A percentile compares a stretch with the other conserved stretches of the same genome.
phyloP scores from a whole-genome alignment of 495 filamentous ascomycete genomes.

The Talaromyces proteolyticus region DNA sequence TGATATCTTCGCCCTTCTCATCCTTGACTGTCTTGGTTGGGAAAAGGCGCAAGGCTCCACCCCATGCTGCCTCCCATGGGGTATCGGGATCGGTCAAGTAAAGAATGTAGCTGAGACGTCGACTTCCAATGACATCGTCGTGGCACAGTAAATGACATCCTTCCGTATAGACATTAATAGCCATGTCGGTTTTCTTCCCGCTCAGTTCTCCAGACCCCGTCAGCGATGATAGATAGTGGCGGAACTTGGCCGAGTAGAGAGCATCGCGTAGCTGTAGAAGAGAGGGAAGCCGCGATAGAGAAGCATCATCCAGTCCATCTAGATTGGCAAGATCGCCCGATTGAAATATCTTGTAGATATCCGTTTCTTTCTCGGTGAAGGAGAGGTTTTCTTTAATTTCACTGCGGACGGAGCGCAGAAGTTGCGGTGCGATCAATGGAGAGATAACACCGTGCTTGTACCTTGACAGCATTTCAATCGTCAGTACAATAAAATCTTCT shows the following conservation, averaged over 20 bases:
- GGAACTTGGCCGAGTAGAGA: constrained; percentile 84
- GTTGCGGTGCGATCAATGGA: constrained; percentile 64
- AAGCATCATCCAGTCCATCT: constrained; percentile 80
- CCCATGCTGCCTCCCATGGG: constrained; percentile 91
- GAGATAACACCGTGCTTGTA: constrained; percentile 92
- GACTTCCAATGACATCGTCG: constrained; percentile 95
- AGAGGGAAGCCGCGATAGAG: constrained; percentile 75
- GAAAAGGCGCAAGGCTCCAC: constrained; percentile 85
- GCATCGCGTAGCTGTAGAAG: constrained; percentile 84
- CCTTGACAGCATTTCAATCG: constrained; percentile 16
- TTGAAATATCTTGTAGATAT: constrained; percentile 99
- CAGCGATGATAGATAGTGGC: constrained; percentile 77
- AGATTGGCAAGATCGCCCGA: constrained; percentile 97
- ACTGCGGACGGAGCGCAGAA: constrained; percentile 79
- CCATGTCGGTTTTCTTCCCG: constrained; percentile 97
- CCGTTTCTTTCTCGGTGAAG: constrained; percentile 98
- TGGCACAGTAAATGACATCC: constrained; percentile 94
- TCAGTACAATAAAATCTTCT: not conserved
- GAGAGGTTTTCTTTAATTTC: constrained; percentile 85
- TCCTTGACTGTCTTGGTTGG: constrained; percentile 67
- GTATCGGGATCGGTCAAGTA: constrained; percentile 91
- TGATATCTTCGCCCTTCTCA: constrained; percentile 56
- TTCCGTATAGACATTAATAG: constrained; percentile 96
- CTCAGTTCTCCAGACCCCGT: constrained; percentile 82
- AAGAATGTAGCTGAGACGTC: constrained; percentile 91